Conservation (phyloP, 495 filamentous ascomycete species). For the Lasiosphaeris hirsuta region DNA sequence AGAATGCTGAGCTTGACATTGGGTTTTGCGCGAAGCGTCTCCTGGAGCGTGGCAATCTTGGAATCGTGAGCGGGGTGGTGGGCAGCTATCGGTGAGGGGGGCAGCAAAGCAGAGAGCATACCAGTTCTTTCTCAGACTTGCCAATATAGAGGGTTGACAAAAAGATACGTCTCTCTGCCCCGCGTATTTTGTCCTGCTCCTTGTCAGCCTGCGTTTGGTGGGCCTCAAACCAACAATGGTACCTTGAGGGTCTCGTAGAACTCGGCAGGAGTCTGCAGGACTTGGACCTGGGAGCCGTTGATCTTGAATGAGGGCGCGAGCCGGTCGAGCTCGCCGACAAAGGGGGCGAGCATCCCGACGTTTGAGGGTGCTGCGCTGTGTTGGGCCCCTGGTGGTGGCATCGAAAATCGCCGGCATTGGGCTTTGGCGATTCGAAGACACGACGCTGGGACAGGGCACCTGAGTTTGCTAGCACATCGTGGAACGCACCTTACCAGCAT, state of each 20-base stretch:
- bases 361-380: conserved; percentile 19
- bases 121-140: conserved; percentile 86
- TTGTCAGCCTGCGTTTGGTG: conserved; percentile 1
- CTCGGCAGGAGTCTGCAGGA: conserved; percentile 72
- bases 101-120: conserved; percentile 24
- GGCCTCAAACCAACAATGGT: background rate
- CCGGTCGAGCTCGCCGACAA: conserved; percentile 79
- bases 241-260: conserved; percentile 93
- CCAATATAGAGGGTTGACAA: conserved; percentile 95
- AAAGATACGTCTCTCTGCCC: conserved; percentile 76
- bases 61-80: conserved; percentile 9
- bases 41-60: conserved; percentile 72
- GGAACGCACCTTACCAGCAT: conserved; percentile 35
- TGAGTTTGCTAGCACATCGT: conserved; percentile 32
- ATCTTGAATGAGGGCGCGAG: conserved; percentile 88
- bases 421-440: conserved; percentile 27
- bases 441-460: conserved; percentile 21
- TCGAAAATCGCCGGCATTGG: conserved; percentile 43
- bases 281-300: conserved; percentile 70
- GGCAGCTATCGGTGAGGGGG: background rate
- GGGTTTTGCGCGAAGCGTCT: conserved; percentile 70
- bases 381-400: conserved; percentile 32
- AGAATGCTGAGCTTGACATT: conserved; percentile 83
- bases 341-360: conserved; percentile 54
- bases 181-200: conserved; percentile 69